Base-by-base conservation (phyloP, 768 basidiomycete species). In the Sarcodon aspratus region DNA sequence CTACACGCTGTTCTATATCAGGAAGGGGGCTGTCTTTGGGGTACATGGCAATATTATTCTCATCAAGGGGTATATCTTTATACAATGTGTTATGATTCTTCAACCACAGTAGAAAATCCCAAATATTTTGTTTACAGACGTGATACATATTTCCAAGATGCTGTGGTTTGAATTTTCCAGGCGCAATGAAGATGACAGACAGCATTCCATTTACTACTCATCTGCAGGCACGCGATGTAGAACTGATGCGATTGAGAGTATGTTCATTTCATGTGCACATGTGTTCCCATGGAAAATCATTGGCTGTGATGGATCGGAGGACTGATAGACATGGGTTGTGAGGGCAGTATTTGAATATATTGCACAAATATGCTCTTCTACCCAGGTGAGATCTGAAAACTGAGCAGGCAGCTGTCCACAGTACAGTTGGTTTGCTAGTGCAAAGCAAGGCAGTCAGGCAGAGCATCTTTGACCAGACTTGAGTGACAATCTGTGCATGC, bases 181-280 rank as follows among this genome's bases (percentile, higher is more conserved):
- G 51, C 0, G 65, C 62, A 9, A 67, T 52, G 49, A 68, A 68
- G n/a, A n/a, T n/a, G 4, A 68, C 52, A 21, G 46, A 51, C 1
- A 68, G 27, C 18, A 55, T 45, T 10, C 53, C 59, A 44, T 49
- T 58, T 0, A 67, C n/a, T n/a, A n/a, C n/a, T n/a, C 42, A 55
- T 67, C 56, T 3, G 51, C 35, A 11, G 60, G 60, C 0, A 59
- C 60, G 0, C 57, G 44, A 13, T 63, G 65, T 1, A 67, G 45
- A 0, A 58, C 51, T 31, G 38, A 13, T 0, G 60, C 63, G 11
- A 63, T 64, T 1, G 63, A 63, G 3, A 62, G 18, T 2, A 66
- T 33, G 51, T 68, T 67, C 54, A 59, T 59, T 7, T 65, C 55
- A 55, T 66, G 62, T 7, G 65, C 57, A 54, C 65, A 67, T 1